phyloP scores from a whole-genome alignment of 176 grass and related monocot species.

The Oryza australiensis region DNA sequence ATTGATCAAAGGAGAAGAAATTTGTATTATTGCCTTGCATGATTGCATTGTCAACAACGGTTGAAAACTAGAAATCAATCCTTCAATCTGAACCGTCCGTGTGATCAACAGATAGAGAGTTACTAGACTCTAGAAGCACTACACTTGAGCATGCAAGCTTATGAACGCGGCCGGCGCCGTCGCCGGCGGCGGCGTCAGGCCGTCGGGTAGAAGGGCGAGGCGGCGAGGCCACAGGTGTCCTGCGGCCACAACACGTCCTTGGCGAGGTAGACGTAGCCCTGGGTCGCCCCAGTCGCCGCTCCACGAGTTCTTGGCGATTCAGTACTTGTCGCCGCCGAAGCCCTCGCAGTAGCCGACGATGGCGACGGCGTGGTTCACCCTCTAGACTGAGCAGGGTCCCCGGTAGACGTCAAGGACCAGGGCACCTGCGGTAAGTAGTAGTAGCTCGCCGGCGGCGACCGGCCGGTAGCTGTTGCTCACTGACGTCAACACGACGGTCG shows the following conservation, averaged over 20 bases:
- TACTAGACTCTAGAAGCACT: no score
- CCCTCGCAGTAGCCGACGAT: no score
- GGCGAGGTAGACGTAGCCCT: conserved; percentile 41
- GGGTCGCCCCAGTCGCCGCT: conserved; percentile 44
- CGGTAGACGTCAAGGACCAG: conserved; percentile 39
- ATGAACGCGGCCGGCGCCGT: neutral
- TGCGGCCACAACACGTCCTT: conserved; percentile 28
- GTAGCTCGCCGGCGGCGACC: no score
- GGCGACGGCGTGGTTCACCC: conserved; percentile 38
- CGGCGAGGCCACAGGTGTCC: conserved; percentile 46
- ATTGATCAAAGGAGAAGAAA: neutral
- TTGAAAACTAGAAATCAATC: neutral
- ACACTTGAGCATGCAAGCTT: neutral
- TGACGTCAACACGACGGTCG: neutral
- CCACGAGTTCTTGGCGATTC: conserved; percentile 59
- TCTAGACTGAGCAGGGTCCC: conserved; percentile 29
- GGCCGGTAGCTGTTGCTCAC: neutral
- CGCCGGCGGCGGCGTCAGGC: neutral
- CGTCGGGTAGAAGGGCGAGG: conserved; percentile 41
- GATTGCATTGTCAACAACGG: neutral
- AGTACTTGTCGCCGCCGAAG: no score
- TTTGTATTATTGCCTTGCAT: neutral
- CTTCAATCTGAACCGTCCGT: neutral
- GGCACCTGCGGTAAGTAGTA: neutral
- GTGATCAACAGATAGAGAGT: neutral